phyloP scores from a whole-genome alignment of 2,329 filamentous ascomycete species.

The Aureobasidium melanogenum region DNA sequence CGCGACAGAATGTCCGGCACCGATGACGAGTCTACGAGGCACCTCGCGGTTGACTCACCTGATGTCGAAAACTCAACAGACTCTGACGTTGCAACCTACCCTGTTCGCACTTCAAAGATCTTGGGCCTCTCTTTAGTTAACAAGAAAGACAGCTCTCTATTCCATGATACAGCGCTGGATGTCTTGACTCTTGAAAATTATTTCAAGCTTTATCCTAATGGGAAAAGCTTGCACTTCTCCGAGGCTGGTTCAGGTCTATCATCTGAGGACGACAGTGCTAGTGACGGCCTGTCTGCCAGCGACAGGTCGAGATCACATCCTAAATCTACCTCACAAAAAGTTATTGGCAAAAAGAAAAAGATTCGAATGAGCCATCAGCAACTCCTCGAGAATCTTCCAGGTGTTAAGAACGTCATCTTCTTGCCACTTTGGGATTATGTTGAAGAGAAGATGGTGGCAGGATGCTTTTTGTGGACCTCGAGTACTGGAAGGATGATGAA shows the following conservation, averaged over 20 bases:
- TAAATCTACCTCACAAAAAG: constrained; percentile 12
- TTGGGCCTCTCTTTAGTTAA: constrained; percentile 10
- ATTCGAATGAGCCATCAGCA: constrained; percentile 28
- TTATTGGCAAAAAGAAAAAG: constrained; percentile 18
- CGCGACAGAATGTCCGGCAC: not conserved
- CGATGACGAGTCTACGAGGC: constrained; percentile 7
- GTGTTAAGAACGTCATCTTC: constrained; percentile 33
- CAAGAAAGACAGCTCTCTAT: constrained; percentile 1
- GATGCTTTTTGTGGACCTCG: constrained; percentile 31
- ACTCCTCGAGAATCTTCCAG: constrained; percentile 30
- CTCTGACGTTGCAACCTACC: constrained; percentile 1
- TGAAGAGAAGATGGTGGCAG: constrained; percentile 28
- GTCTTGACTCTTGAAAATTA: constrained; percentile 21
- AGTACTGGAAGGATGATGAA: constrained; percentile 28
- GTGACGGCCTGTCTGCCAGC: constrained; percentile 5
- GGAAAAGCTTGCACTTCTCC: constrained; percentile 22
- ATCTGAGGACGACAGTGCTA: constrained; percentile 20
- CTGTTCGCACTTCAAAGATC: not conserved
- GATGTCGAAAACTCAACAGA: constrained; percentile 9
- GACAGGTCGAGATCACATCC: not conserved
- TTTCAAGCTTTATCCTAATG: constrained; percentile 20
- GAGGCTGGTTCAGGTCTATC: constrained; percentile 17
- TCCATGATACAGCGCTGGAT: constrained; percentile 2
- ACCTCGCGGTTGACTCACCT: not conserved
- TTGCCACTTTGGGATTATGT: constrained; percentile 44